Base-by-base conservation (phyloP, 139 green algal species). In the Pseudopediastrum boryanum region DNA sequence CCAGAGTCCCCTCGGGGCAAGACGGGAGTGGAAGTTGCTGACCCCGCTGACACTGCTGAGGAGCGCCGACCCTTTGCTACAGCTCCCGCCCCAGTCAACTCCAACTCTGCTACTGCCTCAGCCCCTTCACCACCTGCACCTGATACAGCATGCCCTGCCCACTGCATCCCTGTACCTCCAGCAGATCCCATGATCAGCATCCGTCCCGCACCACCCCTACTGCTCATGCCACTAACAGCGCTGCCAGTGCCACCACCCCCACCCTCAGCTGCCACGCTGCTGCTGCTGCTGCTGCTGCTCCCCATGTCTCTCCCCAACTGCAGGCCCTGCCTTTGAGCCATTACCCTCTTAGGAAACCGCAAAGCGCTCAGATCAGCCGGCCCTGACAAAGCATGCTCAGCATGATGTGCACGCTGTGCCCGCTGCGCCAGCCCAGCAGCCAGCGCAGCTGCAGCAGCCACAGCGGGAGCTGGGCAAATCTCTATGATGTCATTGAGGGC, bases 401-500 rank as follows among this genome's bases (percentile, higher is more conserved):
- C 66, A 59, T 52, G 9, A 59, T 38, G 35, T 31, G 62, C 13
- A 8, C 52, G 64, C 10, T n/a, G 8, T 48, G 35, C 6, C 27
- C 44, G 35, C 35, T 43, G n/a, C 35, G n/a, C 23, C 16, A 13
- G 10, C n/a, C 6, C 2, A 65, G 12, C 5, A 29, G 3, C 44
- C 16, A 36, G 36, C 41, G 50, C 54, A 31, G 38, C 58, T 39
- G 73, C 56, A 33, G 19, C 59, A 42, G 43, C 5, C 33, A 33
- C 41, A 59, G 42, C 6, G 21, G 27, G 7, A 27, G 54, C 8
- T 13, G 8, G n/a, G 54, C 54, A 8, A 6, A 81, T 36, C 38
- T 56, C 35, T 27, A 81, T 9, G 3, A 81, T 74, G 13, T 81
- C 74, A 51, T 73, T 81, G 4, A 81, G 46, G 2, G 33, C 43